These are phyloP conservation scores for Microbotryum intermedium DNA, from an alignment of 1,284 basidiomycete genomes.

Conservation along the genomic window DNA sequence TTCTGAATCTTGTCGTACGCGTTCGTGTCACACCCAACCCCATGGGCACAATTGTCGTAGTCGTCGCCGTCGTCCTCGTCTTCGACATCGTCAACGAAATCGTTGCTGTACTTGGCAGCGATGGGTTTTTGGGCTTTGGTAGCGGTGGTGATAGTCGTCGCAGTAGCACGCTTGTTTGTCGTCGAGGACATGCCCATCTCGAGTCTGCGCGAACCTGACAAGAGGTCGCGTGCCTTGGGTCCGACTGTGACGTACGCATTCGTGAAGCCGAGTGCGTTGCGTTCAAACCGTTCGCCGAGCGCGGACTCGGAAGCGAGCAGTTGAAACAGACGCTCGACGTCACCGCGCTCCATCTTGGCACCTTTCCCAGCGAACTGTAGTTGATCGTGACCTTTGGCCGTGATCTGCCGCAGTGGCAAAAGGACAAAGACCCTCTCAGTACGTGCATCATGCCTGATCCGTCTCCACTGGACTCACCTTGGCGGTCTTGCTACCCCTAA, in stretches of 20 bases:
- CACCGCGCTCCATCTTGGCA: slow-evolving; percentile 45
- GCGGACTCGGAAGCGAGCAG: slow-evolving; percentile 47
- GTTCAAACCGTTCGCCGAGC: slow-evolving; percentile 37
- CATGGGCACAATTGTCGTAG: no score
- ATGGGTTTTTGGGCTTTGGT: neutral
- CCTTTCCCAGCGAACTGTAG: slow-evolving; percentile 52
- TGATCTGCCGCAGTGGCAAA: no score
- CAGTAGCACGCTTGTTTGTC: slow-evolving; percentile 18
- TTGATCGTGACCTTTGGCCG: slow-evolving; percentile 47
- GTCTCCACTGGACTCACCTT: slow-evolving; percentile 32
- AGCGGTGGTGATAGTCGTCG: slow-evolving; percentile 27
- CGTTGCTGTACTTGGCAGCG: no score
- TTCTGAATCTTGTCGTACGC: no score
- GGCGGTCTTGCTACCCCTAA: slow-evolving; percentile 53
- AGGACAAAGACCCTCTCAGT: neutral
- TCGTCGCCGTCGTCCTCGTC: no score
- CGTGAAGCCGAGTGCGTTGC: slow-evolving; percentile 38
- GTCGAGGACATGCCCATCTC: slow-evolving; percentile 15
- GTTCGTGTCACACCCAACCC: no score
- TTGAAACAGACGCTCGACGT: slow-evolving; percentile 57
- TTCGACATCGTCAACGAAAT: no score
- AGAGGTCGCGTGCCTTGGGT: neutral
- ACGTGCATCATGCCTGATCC: neutral
- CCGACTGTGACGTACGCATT: slow-evolving; percentile 41
- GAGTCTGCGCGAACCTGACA: slow-evolving; percentile 29